Base-by-base conservation (phyloP, 352 stramenopile genomes). In the Pythium vanterpoolii region DNA sequence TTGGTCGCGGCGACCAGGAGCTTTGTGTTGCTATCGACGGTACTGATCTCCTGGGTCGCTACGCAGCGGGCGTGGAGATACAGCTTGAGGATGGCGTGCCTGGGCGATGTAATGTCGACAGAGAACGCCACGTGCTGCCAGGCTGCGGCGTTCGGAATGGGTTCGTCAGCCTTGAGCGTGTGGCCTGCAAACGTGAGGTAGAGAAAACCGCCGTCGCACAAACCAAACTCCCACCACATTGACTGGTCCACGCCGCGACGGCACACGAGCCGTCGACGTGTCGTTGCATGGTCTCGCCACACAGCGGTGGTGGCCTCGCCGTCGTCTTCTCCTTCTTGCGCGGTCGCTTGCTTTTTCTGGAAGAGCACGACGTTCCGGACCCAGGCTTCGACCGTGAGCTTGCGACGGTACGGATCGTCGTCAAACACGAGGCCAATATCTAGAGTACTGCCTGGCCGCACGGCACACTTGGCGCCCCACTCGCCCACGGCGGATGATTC, bases 61-160 rank as follows among this genome's bases (percentile, higher is more conserved):
- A 90, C 78, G 26, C 77, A 86, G 1, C 57, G 66, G 28, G 70
- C 83, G 27, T 90, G 72, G 10, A 89, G 60, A 40, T 77, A 92
- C 10, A 92, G 71, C 54, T 80, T 83, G 46, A 88, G 61, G 27
- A 60, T 67, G 19, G 77, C 75, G 16, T 74, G 64, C 30, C 77
- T 73, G 39, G 69, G 62, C 23, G 77, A 84, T 6, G 69, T 67
- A 21, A 90, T 74, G 49, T 90, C 80, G 44, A 88, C 52, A 3
- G 76, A 76, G 66, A 90, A 92, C 14, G 80, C 80, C 7, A 88
- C 77, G 61, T 92, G 83, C 28, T 83, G 78, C 83, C 80, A 92
- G 7, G 65, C 58, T 5, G 69, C 73, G 5, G 47, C 46, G 56
- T 71, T 76, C 53, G 72, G 39, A 26, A 88, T 66, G 28, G 66